Evolutionary conservation across 1,284 basidiomycete species (phyloP).

Genomic region (Cerioporus squamosus): DNA sequence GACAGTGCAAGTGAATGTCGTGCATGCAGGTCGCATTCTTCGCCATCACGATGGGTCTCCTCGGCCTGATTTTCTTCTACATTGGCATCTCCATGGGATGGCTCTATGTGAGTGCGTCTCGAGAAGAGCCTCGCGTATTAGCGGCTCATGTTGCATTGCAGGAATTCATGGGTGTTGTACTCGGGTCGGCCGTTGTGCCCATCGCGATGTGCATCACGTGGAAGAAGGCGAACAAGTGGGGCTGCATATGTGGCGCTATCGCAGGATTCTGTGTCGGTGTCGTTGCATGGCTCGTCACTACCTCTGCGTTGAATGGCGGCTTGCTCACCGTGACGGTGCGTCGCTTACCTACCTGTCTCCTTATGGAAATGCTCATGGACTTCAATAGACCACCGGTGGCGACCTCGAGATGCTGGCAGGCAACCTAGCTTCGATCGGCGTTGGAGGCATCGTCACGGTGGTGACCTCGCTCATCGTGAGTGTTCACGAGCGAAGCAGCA

Average conservation of each 20-base stretch:
- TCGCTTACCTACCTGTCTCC: conserved; percentile 9
- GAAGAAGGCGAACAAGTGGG: conserved; percentile 83
- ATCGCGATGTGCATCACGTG: conserved; percentile 86
- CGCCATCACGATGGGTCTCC: conserved; percentile 79
- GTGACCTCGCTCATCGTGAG: conserved; percentile 64
- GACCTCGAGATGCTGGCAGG: conserved; percentile 88
- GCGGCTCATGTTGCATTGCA: conserved; percentile 28
- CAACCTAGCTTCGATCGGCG: conserved; percentile 84
- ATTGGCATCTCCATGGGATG: conserved; percentile 91
- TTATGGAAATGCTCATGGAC: conserved; percentile 1
- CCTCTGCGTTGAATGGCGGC: conserved; percentile 68
- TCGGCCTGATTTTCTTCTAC: conserved; percentile 87
- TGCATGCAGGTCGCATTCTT: conserved; percentile 55
- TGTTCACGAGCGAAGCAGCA: not conserved
- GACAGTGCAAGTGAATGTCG: conserved; percentile 42
- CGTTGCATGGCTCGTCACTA: conserved; percentile 85
- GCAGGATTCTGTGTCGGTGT: conserved; percentile 76
- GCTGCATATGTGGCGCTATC: conserved; percentile 75
- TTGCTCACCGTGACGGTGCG: conserved; percentile 75
- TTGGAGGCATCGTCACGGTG: conserved; percentile 79
- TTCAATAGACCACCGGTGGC: conserved; percentile 50
- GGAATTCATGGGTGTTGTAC: conserved; percentile 84
- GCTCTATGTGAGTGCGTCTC: conserved; percentile 65
- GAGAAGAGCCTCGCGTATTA: not conserved
- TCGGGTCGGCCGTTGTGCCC: conserved; percentile 86